Conservation (phyloP, 768 basidiomycete genomes). For the Mycena floridula region DNA sequence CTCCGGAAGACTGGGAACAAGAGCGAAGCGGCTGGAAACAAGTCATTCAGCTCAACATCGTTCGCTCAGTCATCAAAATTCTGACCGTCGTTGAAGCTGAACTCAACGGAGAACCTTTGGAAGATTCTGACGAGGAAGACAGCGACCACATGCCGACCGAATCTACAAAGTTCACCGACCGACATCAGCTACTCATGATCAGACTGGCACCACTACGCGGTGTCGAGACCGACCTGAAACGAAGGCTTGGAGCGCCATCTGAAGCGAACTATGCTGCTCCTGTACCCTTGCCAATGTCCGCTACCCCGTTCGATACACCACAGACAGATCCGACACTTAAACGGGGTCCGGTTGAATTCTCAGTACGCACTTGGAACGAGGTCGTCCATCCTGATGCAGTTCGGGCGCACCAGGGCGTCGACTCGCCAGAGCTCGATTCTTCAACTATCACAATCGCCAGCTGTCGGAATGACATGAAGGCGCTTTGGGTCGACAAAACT, state of each 20-base stretch:
- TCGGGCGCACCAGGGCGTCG: neutral
- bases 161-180: slow-evolving; percentile 36
- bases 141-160: slow-evolving; percentile 16
- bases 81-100: slow-evolving; percentile 55
- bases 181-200: slow-evolving; percentile 47
- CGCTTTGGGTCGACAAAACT: slow-evolving; percentile 55
- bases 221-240: slow-evolving; percentile 60
- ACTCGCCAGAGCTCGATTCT: slow-evolving; percentile 25
- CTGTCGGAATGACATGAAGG: slow-evolving; percentile 48
- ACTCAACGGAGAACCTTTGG: slow-evolving; percentile 31
- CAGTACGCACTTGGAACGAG: slow-evolving; percentile 48
- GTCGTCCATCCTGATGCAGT: slow-evolving; percentile 27
- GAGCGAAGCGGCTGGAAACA: slow-evolving; percentile 73
- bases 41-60: slow-evolving; percentile 76
- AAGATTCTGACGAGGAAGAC: slow-evolving; percentile 29
- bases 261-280: slow-evolving; percentile 27
- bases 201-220: slow-evolving; percentile 57
- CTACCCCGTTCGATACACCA: slow-evolving; percentile 41
- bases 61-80: slow-evolving; percentile 63
- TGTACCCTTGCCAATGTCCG: slow-evolving; percentile 27
- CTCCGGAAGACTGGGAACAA: slow-evolving; percentile 52
- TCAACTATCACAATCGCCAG: slow-evolving; percentile 47
- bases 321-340: slow-evolving; percentile 16
- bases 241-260: slow-evolving; percentile 44
- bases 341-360: slow-evolving; percentile 36